phyloP scores from a whole-genome alignment of 768 basidiomycete species.

The Suillus luteus region DNA sequence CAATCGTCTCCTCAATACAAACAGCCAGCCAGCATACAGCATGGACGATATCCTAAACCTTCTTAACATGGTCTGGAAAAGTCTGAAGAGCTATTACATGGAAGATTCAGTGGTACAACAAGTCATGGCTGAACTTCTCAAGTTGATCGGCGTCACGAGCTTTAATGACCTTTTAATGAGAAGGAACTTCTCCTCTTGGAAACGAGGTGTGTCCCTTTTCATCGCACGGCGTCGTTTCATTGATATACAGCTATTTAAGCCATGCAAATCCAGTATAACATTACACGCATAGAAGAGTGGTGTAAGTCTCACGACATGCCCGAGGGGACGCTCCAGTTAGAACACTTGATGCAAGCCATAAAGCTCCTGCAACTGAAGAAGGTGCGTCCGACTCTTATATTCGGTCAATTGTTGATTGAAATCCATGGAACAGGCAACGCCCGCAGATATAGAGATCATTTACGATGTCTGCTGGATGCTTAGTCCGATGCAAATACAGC shows the following conservation, averaged over 20 bases:
- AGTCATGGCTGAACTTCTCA: slow-evolving; percentile 91
- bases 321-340: slow-evolving; percentile 94
- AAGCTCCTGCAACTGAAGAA: slow-evolving; percentile 98
- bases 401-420: slow-evolving; percentile 15
- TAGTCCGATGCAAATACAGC: slow-evolving; percentile 98
- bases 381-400: slow-evolving; percentile 42
- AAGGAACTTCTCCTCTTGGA: slow-evolving; percentile 99
- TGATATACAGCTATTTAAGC: slow-evolving; percentile 49
- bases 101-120: slow-evolving; percentile 97
- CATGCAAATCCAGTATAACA: slow-evolving; percentile 99
- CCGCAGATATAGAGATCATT: slow-evolving; percentile 97
- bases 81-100: slow-evolving; percentile 97
- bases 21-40: slow-evolving; percentile 85
- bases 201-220: slow-evolving; percentile 69
- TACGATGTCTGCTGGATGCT: slow-evolving; percentile 99
- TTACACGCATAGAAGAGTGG: slow-evolving; percentile 97
- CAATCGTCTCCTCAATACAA: slow-evolving; percentile 87
- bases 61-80: slow-evolving; percentile 97
- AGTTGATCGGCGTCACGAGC: slow-evolving; percentile 93
- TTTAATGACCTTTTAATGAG: slow-evolving; percentile 99
- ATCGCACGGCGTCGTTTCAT: slow-evolving; percentile 7
- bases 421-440: slow-evolving; percentile 62
- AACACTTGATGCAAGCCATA: slow-evolving; percentile 99
- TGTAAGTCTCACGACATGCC: slow-evolving; percentile 99
- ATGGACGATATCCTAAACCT: slow-evolving; percentile 99